A percentile compares a stretch with the other conserved stretches of the same genome.
Conservation (phyloP, 192 early-diverging fungal species). For the Podochytrium sp. region DNA sequence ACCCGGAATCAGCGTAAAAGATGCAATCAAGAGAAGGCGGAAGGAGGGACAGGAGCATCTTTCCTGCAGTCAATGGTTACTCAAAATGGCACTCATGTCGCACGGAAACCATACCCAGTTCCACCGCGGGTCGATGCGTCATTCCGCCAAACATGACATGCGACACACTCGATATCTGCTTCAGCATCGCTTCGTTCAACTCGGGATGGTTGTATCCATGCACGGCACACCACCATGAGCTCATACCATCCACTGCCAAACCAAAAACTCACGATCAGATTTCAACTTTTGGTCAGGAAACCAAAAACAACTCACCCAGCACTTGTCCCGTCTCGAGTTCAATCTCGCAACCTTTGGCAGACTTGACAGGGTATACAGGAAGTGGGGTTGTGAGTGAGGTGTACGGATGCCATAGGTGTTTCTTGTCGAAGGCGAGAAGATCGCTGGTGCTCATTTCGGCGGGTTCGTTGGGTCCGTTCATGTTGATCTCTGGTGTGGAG, state of each 20-base stretch:
- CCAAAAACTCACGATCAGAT: not conserved
- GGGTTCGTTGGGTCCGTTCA: too few species aligned
- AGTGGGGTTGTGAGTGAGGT: constrained; percentile 20
- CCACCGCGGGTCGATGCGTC: constrained; percentile 19
- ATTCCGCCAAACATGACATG: constrained; percentile 33
- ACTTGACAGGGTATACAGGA: constrained; percentile 3
- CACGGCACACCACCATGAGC: constrained; percentile 24
- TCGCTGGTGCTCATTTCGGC: too few species aligned
- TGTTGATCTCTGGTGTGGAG: too few species aligned
- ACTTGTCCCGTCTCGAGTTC: not conserved
- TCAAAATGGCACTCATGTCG: not conserved
- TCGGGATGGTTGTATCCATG: constrained; percentile 25
- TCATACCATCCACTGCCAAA: constrained; percentile 6
- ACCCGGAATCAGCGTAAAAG: constrained; percentile 84
- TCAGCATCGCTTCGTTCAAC: constrained; percentile 5
- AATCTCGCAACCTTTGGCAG: not conserved
- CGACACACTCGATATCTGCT: not conserved
- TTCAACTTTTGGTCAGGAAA: too few species aligned
- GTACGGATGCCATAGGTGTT: constrained; percentile 30
- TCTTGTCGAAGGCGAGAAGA: constrained; percentile 12
- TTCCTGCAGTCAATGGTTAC: constrained; percentile 8
- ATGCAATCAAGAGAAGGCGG: constrained; percentile 49
- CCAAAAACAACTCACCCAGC: not conserved
- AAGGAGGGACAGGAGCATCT: constrained; percentile 6
- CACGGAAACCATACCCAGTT: not conserved